Base-by-base conservation (phyloP, 202 grass and related monocot genomes). In the Panicum virgatum region DNA sequence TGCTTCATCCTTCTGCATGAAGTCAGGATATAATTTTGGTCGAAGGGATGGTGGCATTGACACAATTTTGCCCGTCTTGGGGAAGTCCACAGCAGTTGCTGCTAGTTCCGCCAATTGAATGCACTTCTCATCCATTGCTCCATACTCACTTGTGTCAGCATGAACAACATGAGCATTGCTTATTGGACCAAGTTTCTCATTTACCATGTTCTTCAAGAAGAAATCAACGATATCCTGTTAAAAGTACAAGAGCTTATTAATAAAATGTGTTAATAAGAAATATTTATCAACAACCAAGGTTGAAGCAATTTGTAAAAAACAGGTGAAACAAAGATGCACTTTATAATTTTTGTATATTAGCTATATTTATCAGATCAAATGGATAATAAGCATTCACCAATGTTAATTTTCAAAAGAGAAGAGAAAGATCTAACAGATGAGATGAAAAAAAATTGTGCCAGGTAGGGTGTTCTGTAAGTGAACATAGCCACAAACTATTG, bases 121-220 rank as follows among this genome's bases (percentile, higher is more conserved):
- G 64, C 92, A 94, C 58, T 94, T 94, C 79, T 91, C 82, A 85
- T 98, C 92, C 76, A 93, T 82, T 47, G 95, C 95, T 84, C 92
- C 95, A 69, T 93, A 83, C 70, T 94, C 92, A 14, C 92, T 94
- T 29, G 51, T 46, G 73, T 98, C 92, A 73, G 92, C 90, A 88
- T 98, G 95, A 75, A 98, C 95, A 63, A 98, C 92, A 86, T 94
- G 95, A 84, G 92, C 95, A 80, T 98, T 91, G 73, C 92, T 91
- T 85, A 98, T 98, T 37, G 86, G 76, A 83, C 95, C 95, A 69
- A 94, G 90, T 71, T 91, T 90, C 53, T 98, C 95, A 73, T 72
- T 98, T 18, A 98, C 80, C 95, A 98, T 94, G 78, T 94, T 94
- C 92, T 94, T 94, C 84, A 98, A 75, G 69, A 88, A 97, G 86